A percentile compares a stretch with the other conserved stretches of the same genome.
Evolutionary conservation across 2,329 filamentous ascomycete species (phyloP).

Genomic region (Phaeoacremonium minimum): DNA sequence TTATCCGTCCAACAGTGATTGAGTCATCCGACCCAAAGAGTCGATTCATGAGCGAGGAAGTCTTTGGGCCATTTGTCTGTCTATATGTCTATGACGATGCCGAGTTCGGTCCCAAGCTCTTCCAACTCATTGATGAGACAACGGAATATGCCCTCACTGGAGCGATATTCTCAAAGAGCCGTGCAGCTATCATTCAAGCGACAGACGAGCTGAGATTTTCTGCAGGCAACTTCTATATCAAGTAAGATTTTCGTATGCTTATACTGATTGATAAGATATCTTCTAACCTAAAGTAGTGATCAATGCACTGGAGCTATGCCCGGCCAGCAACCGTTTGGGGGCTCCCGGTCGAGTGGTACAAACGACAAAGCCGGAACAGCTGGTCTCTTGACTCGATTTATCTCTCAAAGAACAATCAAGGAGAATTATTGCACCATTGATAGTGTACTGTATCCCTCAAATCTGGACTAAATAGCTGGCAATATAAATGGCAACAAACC

Average conservation of each 20-base stretch:
- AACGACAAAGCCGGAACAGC: conserved; percentile 45
- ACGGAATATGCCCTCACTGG: conserved; percentile 58
- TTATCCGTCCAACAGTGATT: conserved; percentile 80
- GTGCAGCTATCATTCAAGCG: conserved; percentile 60
- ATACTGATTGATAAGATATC: neutral
- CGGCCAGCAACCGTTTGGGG: conserved; percentile 43
- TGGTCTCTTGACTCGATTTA: conserved; percentile 24
- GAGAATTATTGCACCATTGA: too few species aligned
- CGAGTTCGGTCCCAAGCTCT: conserved; percentile 8
- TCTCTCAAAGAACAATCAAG: neutral
- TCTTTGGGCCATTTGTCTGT: conserved; percentile 76
- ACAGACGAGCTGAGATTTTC: conserved; percentile 68
- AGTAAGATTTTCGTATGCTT: conserved; percentile 48
- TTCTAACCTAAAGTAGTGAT: neutral
- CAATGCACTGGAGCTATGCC: conserved; percentile 24
- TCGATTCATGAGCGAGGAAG: conserved; percentile 69
- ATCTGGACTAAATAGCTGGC: too few species aligned
- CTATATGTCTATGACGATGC: conserved; percentile 75
- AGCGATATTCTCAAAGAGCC: conserved; percentile 68
- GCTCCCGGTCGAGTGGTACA: conserved; percentile 38
- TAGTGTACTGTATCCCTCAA: too few species aligned
- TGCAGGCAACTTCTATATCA: conserved; percentile 83
- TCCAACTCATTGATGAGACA: neutral
- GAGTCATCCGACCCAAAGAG: conserved; percentile 68
- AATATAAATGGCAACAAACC: too few species aligned